Base-by-base conservation (phyloP, 345 rosid species). In the Eucalyptus marginata region DNA sequence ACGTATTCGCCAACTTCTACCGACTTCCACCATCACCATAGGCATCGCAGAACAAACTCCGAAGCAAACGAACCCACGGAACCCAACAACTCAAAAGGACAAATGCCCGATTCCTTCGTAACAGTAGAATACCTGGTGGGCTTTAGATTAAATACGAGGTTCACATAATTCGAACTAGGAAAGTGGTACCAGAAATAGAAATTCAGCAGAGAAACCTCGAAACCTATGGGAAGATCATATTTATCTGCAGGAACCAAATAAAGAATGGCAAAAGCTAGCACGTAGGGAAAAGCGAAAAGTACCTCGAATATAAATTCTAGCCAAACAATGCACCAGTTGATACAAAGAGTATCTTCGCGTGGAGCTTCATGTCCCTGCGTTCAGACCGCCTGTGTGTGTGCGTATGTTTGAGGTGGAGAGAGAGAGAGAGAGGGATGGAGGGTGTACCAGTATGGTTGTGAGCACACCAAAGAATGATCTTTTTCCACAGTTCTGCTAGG, bases 31-130 rank as follows among this genome's bases (percentile, higher is more conserved):
- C 92, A 64, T 86, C 86, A 91, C 90, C 96, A 92, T 93, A 86
- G 92, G 89, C 90, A 91, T 88, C 92, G 94, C 94, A 90, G 81
- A 91, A 88, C 92, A 91, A 93, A 94, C 93, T 90, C 91, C 90
- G 89, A 64, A 36, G 33, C 87, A 31, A 25, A 47, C 49, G 14
- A 89, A 40, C 44, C 87, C 46, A 33, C 49, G 50, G 87, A 87
- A 90, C 51, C 83, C 36, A 87, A 71, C 90, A 88, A 91, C 87
- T 52, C 54, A 87, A 68, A 90, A 90, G 89, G 62, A 86, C 64
- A 83, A 86, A 50, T 68, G 87, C 47, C 90, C 89, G 47, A 40
- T 76, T 76, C 84, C 84, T 76, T 43, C 47, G 84, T 6, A 11
- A 87, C 86, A 87, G 83, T 40, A 52, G 64, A 33, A 85, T 88